A percentile compares a stretch with the other conserved stretches of the same genome.
Evolutionary conservation across 1,284 basidiomycete species (phyloP).

Genomic region (Cronartium ribicola): DNA sequence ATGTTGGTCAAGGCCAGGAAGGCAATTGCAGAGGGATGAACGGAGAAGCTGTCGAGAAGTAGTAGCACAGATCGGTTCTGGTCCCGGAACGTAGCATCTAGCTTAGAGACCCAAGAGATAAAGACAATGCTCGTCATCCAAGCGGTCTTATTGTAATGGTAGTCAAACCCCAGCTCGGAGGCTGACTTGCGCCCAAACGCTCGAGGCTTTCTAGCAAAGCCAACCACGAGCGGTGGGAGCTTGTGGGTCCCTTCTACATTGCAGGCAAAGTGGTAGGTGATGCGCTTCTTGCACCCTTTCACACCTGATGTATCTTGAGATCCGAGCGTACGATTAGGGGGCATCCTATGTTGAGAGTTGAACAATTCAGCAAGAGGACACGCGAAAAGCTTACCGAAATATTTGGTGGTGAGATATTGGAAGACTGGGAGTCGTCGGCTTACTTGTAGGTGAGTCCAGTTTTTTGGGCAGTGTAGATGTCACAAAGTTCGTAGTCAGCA

Average conservation of each 20-base stretch:
- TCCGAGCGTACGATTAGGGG: background rate
- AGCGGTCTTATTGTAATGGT: constrained; percentile 18
- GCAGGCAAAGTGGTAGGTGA: constrained; percentile 7
- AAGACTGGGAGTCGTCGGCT: background rate
- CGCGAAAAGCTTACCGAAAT: no score
- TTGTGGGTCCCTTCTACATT: background rate
- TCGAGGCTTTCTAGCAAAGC: background rate
- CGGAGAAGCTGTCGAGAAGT: background rate
- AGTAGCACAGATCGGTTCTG: background rate
- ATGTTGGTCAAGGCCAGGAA: background rate
- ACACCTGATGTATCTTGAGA: background rate
- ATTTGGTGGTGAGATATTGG: background rate
- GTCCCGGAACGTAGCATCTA: background rate
- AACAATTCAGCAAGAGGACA: no score
- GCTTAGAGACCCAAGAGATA: background rate
- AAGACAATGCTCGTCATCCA: constrained; percentile 2
- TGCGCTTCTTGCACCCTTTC: background rate
- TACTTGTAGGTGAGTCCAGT: constrained; percentile 1
- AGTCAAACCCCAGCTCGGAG: constrained; percentile 45
- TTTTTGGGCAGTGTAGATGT: constrained; percentile 1
- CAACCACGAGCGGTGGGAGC: constrained; percentile 1
- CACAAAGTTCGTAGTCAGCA: background rate
- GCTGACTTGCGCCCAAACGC: background rate
- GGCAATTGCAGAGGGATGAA: background rate
- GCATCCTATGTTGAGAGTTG: no score